Base-by-base conservation (phyloP, 306 rosid genomes). In the Echinosophora koreensis region DNA sequence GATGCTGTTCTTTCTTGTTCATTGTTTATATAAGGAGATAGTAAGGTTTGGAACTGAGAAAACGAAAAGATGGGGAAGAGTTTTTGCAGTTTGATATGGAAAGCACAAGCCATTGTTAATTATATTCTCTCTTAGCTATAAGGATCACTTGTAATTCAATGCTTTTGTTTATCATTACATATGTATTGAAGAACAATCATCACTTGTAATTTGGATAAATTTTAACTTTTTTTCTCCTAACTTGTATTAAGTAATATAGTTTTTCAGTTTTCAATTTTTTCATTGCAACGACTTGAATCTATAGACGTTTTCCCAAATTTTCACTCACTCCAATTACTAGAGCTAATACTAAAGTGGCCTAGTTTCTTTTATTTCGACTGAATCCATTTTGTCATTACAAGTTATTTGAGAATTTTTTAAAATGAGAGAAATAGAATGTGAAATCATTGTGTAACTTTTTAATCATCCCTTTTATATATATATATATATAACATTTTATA, bases 1-100 rank as follows among this genome's bases (percentile, higher is more conserved):
- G 66, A 80, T 73, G 85, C 78, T 28, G 44, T 77, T 77, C 69
- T 85, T 78, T 77, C 77, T 74, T 82, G 80, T 84, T 83, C 77
- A 71, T 27, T 85, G 70, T 85, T 83, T 72, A 76, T 86, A 76
- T 71, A 58, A 73, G 77, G 76, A 78, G 78, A 78, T 71, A 72
- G 63, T 85, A 80, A 77, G 70, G 77, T 77, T 77, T 69, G 84
- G 80, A 85, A 83, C 62, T 71, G 62, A 67, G 61, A 37, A 78
- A 78, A 67, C 61, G 57, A 64, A 68, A 79, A 51, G 41, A 71
- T 65, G 69, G 62, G 62, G 51, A 86, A 80, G 73, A 82, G 77
- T 59, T 55, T 59, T 72, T 81, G 81, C 74, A 83, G 81, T 69
- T 84, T 65, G 66, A 70, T 82, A 51, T 65, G 47, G 61, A 66